phyloP scores from a whole-genome alignment of 805 yeast species.

The Schwanniomyces pseudopolymorphus region DNA sequence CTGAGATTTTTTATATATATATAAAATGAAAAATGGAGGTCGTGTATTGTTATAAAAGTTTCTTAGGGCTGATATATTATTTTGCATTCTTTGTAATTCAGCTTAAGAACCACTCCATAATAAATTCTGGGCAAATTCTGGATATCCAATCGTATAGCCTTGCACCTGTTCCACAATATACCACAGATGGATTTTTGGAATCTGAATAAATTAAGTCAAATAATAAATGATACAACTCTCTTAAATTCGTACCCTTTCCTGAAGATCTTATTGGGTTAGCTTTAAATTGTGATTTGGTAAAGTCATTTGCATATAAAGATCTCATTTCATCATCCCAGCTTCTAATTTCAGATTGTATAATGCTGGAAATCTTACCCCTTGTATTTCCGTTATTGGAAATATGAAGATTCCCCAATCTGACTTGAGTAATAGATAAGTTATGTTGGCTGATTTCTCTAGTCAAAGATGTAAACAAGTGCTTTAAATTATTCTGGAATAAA shows the following conservation, averaged over 20 bases:
- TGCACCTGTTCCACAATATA: constrained; percentile 45
- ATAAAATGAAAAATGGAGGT: neutral
- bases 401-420: constrained; percentile 40
- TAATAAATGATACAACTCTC: constrained; percentile 38
- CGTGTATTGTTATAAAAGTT: constrained; percentile 4
- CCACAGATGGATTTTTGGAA: constrained; percentile 25
- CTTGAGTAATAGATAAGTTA: constrained; percentile 36
- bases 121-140: constrained; percentile 29
- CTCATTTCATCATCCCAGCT: constrained; percentile 39
- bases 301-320: constrained; percentile 29
- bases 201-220: constrained; percentile 36
- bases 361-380: constrained; percentile 20
- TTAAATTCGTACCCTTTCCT: constrained; percentile 29
- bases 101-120: constrained; percentile 23
- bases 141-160: constrained; percentile 35
- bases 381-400: constrained; percentile 22
- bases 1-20: neutral
- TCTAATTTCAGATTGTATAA: constrained; percentile 36
- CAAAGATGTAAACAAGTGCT: constrained; percentile 31
- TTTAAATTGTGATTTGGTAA: constrained; percentile 28
- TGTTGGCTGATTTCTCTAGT: constrained; percentile 37
- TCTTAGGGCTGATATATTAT: constrained; percentile 4
- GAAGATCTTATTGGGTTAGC: constrained; percentile 28
- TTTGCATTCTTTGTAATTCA: neutral
- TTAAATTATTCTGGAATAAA: constrained; percentile 48